These are phyloP conservation scores for Mycena galopus DNA, from an alignment of 768 basidiomycete species.

Conservation along the genomic window DNA sequence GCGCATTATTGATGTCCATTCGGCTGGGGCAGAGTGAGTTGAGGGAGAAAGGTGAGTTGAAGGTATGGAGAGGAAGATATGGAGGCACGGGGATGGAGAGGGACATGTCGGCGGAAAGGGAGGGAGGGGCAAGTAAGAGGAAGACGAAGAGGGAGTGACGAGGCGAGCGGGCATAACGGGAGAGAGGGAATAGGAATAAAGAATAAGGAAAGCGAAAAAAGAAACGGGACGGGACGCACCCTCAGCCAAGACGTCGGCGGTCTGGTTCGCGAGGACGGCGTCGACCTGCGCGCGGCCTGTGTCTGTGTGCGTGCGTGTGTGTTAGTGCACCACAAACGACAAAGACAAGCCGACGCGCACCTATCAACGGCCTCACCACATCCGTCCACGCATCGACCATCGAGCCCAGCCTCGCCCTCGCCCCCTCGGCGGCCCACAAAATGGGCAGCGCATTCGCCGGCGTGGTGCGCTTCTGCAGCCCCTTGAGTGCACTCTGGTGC, in stretches of 20 bases:
- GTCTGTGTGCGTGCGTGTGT: slow-evolving; percentile 38
- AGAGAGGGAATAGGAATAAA: not conserved
- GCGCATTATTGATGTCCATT: slow-evolving; percentile 84
- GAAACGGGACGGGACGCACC: not conserved
- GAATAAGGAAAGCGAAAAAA: not conserved
- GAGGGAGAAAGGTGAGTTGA: too few relatives aligned
- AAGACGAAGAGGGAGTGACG: too few relatives aligned
- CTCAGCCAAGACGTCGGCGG: slow-evolving; percentile 75
- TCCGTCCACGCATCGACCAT: slow-evolving; percentile 83
- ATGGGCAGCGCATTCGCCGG: slow-evolving; percentile 77
- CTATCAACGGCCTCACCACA: slow-evolving; percentile 74
- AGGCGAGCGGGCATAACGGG: too few relatives aligned
- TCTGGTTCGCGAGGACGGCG: slow-evolving; percentile 68
- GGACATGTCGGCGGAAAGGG: too few relatives aligned
- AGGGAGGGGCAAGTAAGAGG: too few relatives aligned
- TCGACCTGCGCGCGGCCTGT: slow-evolving; percentile 73
- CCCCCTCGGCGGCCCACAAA: slow-evolving; percentile 75
- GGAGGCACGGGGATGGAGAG: too few relatives aligned
- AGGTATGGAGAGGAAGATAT: too few relatives aligned
- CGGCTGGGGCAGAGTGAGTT: slow-evolving; percentile 42
- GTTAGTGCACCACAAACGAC: not conserved
- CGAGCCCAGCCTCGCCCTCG: slow-evolving; percentile 64
- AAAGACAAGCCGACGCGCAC: not conserved
- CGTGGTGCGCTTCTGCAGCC: slow-evolving; percentile 77
- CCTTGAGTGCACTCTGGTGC: slow-evolving; percentile 78